phyloP scores from a whole-genome alignment of 495 filamentous ascomycete species.

The Lineolata rhizophorae region DNA sequence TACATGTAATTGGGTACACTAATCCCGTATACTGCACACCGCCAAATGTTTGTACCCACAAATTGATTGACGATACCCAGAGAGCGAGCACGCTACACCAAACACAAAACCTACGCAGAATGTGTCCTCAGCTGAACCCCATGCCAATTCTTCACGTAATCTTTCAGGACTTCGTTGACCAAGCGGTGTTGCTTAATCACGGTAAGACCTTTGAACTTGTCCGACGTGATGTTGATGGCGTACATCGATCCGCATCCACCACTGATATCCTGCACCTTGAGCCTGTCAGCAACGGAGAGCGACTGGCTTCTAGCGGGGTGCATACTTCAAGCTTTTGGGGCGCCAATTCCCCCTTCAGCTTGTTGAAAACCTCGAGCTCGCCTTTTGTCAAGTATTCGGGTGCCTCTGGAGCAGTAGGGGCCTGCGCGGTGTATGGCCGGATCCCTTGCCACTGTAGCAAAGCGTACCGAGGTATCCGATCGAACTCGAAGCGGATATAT shows the following conservation, averaged over 20 bases:
- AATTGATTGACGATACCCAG: too few species aligned
- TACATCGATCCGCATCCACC: slow-evolving; percentile 68
- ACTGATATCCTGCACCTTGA: slow-evolving; percentile 49
- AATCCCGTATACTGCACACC: too few species aligned
- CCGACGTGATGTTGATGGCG: slow-evolving; percentile 42
- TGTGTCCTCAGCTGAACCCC: slow-evolving; percentile 55
- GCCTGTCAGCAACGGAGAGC: too few species aligned
- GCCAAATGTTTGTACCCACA: too few species aligned
- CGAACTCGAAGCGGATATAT: too few species aligned
- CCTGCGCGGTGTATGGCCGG: too few species aligned
- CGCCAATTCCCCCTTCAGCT: slow-evolving; percentile 21
- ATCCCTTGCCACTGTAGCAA: too few species aligned
- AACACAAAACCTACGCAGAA: too few species aligned
- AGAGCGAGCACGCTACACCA: too few species aligned
- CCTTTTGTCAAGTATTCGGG: slow-evolving; percentile 27
- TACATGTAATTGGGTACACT: too few species aligned
- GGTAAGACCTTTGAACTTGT: slow-evolving; percentile 38
- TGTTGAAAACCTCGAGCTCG: slow-evolving; percentile 26
- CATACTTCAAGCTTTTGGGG: slow-evolving; percentile 24
- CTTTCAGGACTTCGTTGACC: slow-evolving; percentile 42
- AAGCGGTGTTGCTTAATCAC: slow-evolving; percentile 53
- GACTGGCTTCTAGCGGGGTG: neutral
- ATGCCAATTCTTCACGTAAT: slow-evolving; percentile 55
- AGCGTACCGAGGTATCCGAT: too few species aligned
- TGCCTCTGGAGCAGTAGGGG: slow-evolving; percentile 11